Percentiles rank a stretch among this genome's conserved stretches.
phyloP scores from a whole-genome alignment of 129 eudicot genomes.

The Pseudognaphalium luteoalbum region DNA sequence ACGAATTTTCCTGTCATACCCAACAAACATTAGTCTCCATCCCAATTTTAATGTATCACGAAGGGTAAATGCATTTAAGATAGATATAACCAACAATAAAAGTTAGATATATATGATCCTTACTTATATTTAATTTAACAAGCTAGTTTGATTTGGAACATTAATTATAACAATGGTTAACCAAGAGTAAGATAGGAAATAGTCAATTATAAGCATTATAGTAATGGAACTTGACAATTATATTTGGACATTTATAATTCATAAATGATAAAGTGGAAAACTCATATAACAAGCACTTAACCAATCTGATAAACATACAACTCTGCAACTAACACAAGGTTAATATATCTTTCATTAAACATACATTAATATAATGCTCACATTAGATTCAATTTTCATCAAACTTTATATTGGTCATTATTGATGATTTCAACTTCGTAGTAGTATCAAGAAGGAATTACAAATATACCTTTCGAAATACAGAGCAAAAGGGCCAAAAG shows the following conservation, averaged over 20 bases:
- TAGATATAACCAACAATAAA: not conserved
- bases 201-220: no score
- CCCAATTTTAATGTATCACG: no score
- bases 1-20: conserved; percentile 60
- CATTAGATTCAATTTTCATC: not conserved
- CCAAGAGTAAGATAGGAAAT: no score
- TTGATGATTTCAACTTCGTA: not conserved
- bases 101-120: not conserved
- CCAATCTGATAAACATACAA: not conserved
- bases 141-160: no score
- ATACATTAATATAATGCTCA: not conserved
- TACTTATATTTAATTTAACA: no score
- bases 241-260: not conserved
- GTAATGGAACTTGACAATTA: not conserved
- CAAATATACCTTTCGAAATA: conserved; percentile 56
- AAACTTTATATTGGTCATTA: not conserved
- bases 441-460: conserved; percentile 3
- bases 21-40: not conserved
- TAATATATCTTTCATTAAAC: no score
- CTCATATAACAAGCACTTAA: not conserved
- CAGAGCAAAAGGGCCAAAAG: conserved; percentile 78
- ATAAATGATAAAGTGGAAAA: not conserved
- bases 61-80: no score
- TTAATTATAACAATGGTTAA: no score
- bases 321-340: not conserved